A percentile compares a stretch with the other conserved stretches of the same genome.
Conservation (phyloP, 257 asterid species). For the Fraxinus anomala region DNA sequence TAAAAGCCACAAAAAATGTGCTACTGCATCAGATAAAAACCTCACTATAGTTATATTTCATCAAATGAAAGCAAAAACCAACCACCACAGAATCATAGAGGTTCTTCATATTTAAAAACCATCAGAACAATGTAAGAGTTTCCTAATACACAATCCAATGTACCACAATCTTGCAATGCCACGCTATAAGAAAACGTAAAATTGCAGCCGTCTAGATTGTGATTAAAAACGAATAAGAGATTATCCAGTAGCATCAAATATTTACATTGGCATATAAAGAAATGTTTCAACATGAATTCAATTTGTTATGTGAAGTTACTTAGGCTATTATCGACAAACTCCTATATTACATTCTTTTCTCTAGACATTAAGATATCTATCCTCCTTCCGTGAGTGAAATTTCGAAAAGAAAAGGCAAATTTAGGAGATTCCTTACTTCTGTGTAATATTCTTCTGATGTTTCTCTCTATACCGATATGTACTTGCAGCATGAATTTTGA, state of each 20-base stretch:
- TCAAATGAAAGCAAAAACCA: too few relatives aligned
- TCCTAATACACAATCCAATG: not conserved
- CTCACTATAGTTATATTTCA: too few relatives aligned
- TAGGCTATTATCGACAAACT: not conserved
- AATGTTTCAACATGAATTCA: not conserved
- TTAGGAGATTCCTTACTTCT: slow-evolving; percentile 33
- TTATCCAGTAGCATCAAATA: not conserved
- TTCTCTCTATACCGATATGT: slow-evolving; percentile 42
- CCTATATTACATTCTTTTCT: slow-evolving; percentile 38
- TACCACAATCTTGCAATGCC: not conserved
- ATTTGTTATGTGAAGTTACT: not conserved
- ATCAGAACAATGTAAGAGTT: too few relatives aligned
- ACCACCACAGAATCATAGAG: too few relatives aligned
- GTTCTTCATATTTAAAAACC: too few relatives aligned
- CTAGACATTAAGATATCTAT: slow-evolving; percentile 25
- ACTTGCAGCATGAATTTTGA: slow-evolving; percentile 36
- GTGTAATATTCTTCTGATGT: slow-evolving; percentile 35
- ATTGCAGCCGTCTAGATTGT: not conserved
- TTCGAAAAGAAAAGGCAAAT: slow-evolving; percentile 16
- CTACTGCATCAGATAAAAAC: too few relatives aligned
- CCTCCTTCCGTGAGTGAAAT: slow-evolving; percentile 24
- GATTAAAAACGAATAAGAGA: not conserved
- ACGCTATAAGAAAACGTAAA: not conserved
- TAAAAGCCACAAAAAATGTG: too few relatives aligned
- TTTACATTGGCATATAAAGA: not conserved